Evolutionary conservation across 2,329 filamentous ascomycete genomes (phyloP), one percentile per base, ranked within the genome.

Genomic region (Botrytis deweyae): DNA sequence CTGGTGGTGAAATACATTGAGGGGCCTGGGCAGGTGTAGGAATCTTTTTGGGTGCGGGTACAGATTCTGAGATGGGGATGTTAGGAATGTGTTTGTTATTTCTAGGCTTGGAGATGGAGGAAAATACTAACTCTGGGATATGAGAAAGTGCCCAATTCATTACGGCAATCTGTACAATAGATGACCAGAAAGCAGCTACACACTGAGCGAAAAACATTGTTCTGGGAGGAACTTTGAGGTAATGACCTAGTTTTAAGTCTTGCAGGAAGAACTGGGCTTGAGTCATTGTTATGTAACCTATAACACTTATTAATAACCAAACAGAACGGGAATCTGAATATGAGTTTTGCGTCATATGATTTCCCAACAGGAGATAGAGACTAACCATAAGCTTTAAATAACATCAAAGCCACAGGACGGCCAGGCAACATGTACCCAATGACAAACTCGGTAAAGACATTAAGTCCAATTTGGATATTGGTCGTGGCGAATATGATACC

Each of bases 51-150:
- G 75, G 91, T 88, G n/a, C 88, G 75, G 44, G 93, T 80, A 3
- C 92, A 92, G 0, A 89, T 83, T 7, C 89, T 70, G 59, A 87
- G 88, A 25, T 92, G 92, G 33, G 91, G 85, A 52, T 93, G 86
- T 88, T 89, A 94, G 84, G 52, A 18, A 3, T 9, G 14, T 58
- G n/a, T 92, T 93, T 85, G 87, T 79, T 91, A 88, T 52, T 94
- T 84, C 1, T 84, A 83, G 36, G 89, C 87, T 61, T 55, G 38
- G 25, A 29, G 6, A 14, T 40, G 46, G 10, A 22, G 25, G 1
- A 22, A 33, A 65, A 20, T 22, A 65, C 62, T 33, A 22, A 59
- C 55, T 87, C 85, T 1, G 88, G 84, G 76, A 95, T 93, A 75
- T 85, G 87, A 69, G 79, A 81, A 33, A 91, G 85, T 0, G 89